These are phyloP conservation scores for Lasiosphaeriaceae sp. DNA, from an alignment of 495 filamentous ascomycete species.

Conservation along the genomic window DNA sequence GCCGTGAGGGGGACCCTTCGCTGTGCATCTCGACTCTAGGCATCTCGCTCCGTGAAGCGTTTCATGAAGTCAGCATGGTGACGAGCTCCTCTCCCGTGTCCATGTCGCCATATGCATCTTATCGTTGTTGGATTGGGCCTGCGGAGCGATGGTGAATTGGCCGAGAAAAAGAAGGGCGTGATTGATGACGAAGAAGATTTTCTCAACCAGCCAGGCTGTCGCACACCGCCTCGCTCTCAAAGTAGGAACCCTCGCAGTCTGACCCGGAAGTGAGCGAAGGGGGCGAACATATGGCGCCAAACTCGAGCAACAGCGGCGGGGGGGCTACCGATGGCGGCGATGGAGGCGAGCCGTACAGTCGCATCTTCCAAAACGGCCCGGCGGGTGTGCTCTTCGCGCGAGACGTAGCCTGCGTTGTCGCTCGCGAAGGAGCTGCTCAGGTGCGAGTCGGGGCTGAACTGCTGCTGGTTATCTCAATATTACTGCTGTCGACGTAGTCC, in stretches of 20 bases:
- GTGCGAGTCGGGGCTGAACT: slow-evolving; percentile 1
- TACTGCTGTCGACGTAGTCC: slow-evolving; percentile 6
- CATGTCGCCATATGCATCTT: too few species aligned
- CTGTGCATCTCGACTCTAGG: not conserved
- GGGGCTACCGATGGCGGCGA: not conserved
- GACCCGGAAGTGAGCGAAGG: too few species aligned
- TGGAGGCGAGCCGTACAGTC: slow-evolving; percentile 5
- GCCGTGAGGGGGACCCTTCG: slow-evolving; percentile 4
- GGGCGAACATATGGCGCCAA: slow-evolving; percentile 3
- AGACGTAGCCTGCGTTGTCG: slow-evolving; percentile 6
- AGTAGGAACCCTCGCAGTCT: too few species aligned
- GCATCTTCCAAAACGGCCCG: slow-evolving; percentile 4
- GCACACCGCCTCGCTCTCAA: too few species aligned
- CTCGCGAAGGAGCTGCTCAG: slow-evolving; percentile 6
- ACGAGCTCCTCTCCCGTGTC: too few species aligned
- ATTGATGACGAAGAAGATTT: slow-evolving; percentile 30
- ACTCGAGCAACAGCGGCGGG: slow-evolving; percentile 4
- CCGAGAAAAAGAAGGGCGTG: not conserved
- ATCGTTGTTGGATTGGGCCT: too few species aligned
- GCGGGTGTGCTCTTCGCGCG: slow-evolving; percentile 2
- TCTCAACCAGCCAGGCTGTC: too few species aligned
- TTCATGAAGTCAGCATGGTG: slow-evolving; percentile 18
- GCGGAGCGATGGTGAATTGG: slow-evolving; percentile 10
- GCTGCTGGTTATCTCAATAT: slow-evolving; percentile 4
- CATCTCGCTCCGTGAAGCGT: slow-evolving; percentile 12